Evolutionary conservation across 805 yeast genomes (phyloP), one percentile per base, ranked within the genome.

Genomic region (Saturnispora saitoi): DNA sequence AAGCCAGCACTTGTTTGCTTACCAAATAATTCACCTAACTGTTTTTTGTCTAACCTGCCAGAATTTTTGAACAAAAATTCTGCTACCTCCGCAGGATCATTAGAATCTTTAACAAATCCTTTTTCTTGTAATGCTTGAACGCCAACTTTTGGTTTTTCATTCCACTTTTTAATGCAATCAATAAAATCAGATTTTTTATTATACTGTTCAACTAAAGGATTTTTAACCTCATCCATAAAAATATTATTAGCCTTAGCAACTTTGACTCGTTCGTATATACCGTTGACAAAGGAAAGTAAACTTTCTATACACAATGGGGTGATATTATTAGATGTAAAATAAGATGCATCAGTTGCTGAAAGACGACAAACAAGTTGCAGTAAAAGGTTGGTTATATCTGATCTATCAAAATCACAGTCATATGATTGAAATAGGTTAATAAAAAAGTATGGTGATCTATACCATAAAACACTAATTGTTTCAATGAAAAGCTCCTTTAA

Each of bases 301-400:
- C 97, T 95, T 58, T 93, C 98, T 45, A 93, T 70, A 58, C 98
- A 91, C 7, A 89, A 76, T 0, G 98, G 96, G 0, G 99, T 98
- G 1, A 91, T 95, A 58, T 78, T 83, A 36, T 85, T 86, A 0
- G 96, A 86, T 0, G 95, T 82, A 56, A 75, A 70, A 9, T 73
- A 57, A 0, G 97, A 95, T 10, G 91, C 77, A 59, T 89, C 95
- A 0, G 98, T 95, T 40, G 87, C 75, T 0, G 97, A 82, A 30
- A 89, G 69, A 45, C 83, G 77, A 47, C 95, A 80, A 47, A 93
- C 71, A 42, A 83, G 77, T 42, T 83, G 83, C 38, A 93, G 63
- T 26, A 86, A 67, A 34, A 78, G 76, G 20, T 75, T 75, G 14
- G 91, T 75, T 48, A 95, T 66, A 61, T 93, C 96, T 2, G 83